Evolutionary conservation across 1,284 basidiomycete species (phyloP), one percentile per base, ranked within the genome.

Genomic region (Marasmius tenuissimus): DNA sequence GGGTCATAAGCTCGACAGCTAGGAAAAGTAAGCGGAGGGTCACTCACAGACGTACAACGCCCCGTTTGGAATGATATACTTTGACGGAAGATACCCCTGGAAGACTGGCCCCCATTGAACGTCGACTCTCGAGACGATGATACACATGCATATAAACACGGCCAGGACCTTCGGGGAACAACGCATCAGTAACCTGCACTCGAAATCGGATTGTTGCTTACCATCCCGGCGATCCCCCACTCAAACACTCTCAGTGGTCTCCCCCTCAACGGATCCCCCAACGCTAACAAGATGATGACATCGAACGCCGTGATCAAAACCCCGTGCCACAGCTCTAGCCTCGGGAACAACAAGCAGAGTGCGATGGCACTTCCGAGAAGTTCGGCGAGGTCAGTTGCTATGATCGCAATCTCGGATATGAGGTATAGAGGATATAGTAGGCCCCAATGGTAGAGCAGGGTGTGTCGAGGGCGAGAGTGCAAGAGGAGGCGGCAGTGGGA

Each of bases 241-340:
- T 98, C 96, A 69, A 98, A 94, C 62, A 86, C 70, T 67, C 85
- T 79, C 50, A 87, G 85, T 20, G 88, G 87, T 47, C 78, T 77
- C 40, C 81, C 80, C 34, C 82, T 78, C 35, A 88, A 72, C 12
- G 86, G 86, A 68, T 90, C 86, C 5, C 83, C 78, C 63, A 91
- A 74, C 3, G 82, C 82, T 52, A 91, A 82, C 47, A 95, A 81
- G 60, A 97, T 69, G 59, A 98, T 78, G 16, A 97, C 94, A 71
- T 98, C 95, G 38, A 83, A 81, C 0, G 89, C 89, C 1, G 95
- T 97, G 63, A 97, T 81, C 49, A 97, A 79, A 1, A 97, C 92
- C 42, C 89, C 91, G 1, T 86, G 91, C 83, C 87, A 95, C 5
- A 96, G 78, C 35, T 93, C 86, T 10, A 97, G 77, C 37, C 76